These are phyloP conservation scores for Periconia sp. DNA, from an alignment of 2,329 filamentous ascomycete species.

Conservation along the genomic window DNA sequence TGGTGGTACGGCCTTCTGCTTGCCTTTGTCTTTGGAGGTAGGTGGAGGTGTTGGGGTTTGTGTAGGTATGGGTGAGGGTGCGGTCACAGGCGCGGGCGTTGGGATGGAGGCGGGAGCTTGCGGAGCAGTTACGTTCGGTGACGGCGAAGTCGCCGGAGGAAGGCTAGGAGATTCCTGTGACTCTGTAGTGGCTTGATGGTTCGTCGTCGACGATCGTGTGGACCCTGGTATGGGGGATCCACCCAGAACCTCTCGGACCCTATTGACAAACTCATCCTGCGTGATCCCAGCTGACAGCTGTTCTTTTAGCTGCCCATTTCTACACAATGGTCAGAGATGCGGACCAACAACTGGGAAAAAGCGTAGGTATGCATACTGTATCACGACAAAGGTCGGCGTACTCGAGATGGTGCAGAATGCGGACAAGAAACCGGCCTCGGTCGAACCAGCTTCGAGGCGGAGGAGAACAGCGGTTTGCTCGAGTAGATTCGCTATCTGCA, in stretches of 20 bases:
- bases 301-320: conserved; percentile 75
- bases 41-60: conserved; percentile 14
- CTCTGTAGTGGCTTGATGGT: conserved; percentile 14
- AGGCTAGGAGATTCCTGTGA: background rate
- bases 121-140: background rate
- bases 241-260: conserved; percentile 49
- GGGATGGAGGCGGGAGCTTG: background rate
- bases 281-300: conserved; percentile 68
- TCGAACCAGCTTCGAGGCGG: conserved; percentile 69
- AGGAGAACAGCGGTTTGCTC: conserved; percentile 67
- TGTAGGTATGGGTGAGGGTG: conserved; percentile 4
- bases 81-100: conserved; percentile 2
- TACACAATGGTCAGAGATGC: background rate
- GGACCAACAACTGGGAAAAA: conserved; percentile 1
- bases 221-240: conserved; percentile 30
- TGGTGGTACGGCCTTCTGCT: conserved; percentile 45
- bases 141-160: conserved; percentile 1
- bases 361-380: conserved; percentile 56
- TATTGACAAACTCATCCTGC: conserved; percentile 66
- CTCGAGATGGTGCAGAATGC: conserved; percentile 80
- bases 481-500: conserved; percentile 53
- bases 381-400: conserved; percentile 77
- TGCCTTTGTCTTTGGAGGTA: conserved; percentile 35
- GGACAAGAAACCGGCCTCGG: conserved; percentile 78
- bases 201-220: conserved; percentile 8